phyloP scores from a whole-genome alignment of 2,329 filamentous ascomycete genomes.

The Talaromyces sp. region DNA sequence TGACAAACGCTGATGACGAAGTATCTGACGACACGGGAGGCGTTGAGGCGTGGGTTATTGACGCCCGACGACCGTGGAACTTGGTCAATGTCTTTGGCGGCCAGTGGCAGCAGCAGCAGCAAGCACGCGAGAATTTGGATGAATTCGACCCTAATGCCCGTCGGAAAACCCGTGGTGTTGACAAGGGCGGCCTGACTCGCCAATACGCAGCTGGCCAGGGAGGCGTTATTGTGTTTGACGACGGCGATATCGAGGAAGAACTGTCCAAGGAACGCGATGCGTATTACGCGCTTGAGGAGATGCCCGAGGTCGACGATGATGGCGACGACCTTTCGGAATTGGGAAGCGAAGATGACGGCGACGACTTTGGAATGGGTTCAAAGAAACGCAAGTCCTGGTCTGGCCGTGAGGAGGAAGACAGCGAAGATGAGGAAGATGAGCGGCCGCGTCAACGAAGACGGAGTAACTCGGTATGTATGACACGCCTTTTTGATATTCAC shows the following conservation, averaged over 20 bases:
- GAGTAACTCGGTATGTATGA: slow-evolving; percentile 70
- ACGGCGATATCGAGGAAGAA: slow-evolving; percentile 88
- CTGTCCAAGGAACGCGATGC: slow-evolving; percentile 69
- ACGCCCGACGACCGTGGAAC: slow-evolving; percentile 91
- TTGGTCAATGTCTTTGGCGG: slow-evolving; percentile 87
- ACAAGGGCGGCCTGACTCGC: slow-evolving; percentile 65
- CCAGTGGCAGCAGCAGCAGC: slow-evolving; percentile 28
- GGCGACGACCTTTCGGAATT: slow-evolving; percentile 57
- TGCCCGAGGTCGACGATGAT: slow-evolving; percentile 82
- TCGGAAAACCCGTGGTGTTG: slow-evolving; percentile 61
- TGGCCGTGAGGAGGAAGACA: slow-evolving; percentile 63
- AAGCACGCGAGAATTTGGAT: slow-evolving; percentile 46
- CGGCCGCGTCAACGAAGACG: slow-evolving; percentile 73
- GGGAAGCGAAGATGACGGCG: slow-evolving; percentile 54
- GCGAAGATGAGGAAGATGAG: slow-evolving; percentile 64
- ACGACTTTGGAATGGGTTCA: slow-evolving; percentile 24
- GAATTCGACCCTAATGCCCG: slow-evolving; percentile 34
- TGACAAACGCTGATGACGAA: slow-evolving; percentile 63
- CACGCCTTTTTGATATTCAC: neutral
- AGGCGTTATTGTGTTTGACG: slow-evolving; percentile 90
- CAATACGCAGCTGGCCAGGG: slow-evolving; percentile 73
- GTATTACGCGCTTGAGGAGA: slow-evolving; percentile 78
- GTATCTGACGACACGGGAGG: slow-evolving; percentile 61
- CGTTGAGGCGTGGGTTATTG: slow-evolving; percentile 94
- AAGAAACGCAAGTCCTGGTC: slow-evolving; percentile 79